A percentile compares a stretch with the other conserved stretches of the same genome.
These are phyloP conservation scores for Crucibulum laeve DNA, from an alignment of 768 basidiomycete species.

Conservation along the genomic window DNA sequence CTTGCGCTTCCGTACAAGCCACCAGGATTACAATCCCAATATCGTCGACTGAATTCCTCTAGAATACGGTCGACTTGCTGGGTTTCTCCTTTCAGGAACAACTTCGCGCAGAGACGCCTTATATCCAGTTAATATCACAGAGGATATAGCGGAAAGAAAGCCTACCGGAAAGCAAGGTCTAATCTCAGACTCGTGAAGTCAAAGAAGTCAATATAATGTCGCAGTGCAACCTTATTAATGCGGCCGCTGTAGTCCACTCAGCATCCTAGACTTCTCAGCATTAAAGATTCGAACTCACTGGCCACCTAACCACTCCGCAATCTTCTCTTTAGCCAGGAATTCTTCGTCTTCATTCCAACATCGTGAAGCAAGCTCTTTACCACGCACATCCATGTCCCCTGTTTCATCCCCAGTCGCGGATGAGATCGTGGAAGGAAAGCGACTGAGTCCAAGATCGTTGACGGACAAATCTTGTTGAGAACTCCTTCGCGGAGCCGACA, in stretches of 20 bases:
- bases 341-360: slow-evolving; percentile 87
- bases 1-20: slow-evolving; percentile 82
- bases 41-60: slow-evolving; percentile 85
- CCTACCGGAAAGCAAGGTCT: slow-evolving; percentile 86
- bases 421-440: slow-evolving; percentile 41
- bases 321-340: slow-evolving; percentile 84
- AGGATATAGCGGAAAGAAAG: slow-evolving; percentile 3
- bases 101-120: slow-evolving; percentile 85
- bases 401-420: slow-evolving; percentile 41
- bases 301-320: slow-evolving; percentile 95
- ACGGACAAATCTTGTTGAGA: slow-evolving; percentile 57
- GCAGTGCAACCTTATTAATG: slow-evolving; percentile 72
- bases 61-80: slow-evolving; percentile 98
- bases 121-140: slow-evolving; percentile 1
- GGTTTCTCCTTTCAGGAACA: slow-evolving; percentile 93
- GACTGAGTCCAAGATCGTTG: slow-evolving; percentile 42
- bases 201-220: slow-evolving; percentile 82
- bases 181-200: slow-evolving; percentile 81
- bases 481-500: slow-evolving; percentile 20
- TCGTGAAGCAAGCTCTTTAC: slow-evolving; percentile 66
- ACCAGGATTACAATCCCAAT: slow-evolving; percentile 86
- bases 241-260: slow-evolving; percentile 44
- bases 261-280: slow-evolving; percentile 6
- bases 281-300: slow-evolving; percentile 52
- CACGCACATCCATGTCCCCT: slow-evolving; percentile 58